phyloP scores from a whole-genome alignment of 2,329 filamentous ascomycete species.

The Aspergillus sergii region DNA sequence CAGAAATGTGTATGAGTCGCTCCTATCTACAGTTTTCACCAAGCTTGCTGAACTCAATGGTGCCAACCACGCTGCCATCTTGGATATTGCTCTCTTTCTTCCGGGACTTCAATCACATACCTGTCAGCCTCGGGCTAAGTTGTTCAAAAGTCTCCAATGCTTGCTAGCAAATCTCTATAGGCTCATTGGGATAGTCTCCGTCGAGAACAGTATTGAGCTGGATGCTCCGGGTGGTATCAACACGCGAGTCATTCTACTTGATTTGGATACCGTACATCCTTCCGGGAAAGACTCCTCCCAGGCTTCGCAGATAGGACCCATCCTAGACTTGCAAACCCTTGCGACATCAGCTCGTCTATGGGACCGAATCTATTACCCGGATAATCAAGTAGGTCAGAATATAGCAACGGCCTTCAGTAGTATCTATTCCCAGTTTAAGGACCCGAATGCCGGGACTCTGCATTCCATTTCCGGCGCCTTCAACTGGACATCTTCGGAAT shows the following conservation, averaged over 20 bases:
- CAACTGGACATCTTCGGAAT: conserved; percentile 25
- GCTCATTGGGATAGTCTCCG: conserved; percentile 72
- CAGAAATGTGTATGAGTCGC: conserved; percentile 61
- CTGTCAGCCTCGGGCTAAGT: conserved; percentile 54
- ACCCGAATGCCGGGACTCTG: conserved; percentile 20
- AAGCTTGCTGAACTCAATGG: conserved; percentile 46
- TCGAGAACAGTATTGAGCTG: conserved; percentile 64
- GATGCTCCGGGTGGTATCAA: conserved; percentile 73
- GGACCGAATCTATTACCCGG: conserved; percentile 35
- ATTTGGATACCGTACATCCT: conserved; percentile 53
- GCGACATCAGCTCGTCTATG: conserved; percentile 41
- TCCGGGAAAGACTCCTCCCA: conserved; percentile 12
- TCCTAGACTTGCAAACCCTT: conserved; percentile 53
- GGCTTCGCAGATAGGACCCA: conserved; percentile 47
- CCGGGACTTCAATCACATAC: conserved; percentile 61
- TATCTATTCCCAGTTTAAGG: conserved; percentile 25
- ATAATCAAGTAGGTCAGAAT: conserved; percentile 29
- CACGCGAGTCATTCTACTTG: conserved; percentile 71
- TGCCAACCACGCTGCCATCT: conserved; percentile 37
- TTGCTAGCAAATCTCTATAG: conserved; percentile 77
- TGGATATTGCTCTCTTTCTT: conserved; percentile 65
- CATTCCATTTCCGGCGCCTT: conserved; percentile 26
- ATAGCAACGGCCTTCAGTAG: conserved; percentile 39
- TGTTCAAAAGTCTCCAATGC: conserved; percentile 71
- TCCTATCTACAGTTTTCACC: conserved; percentile 58